Percentiles rank a stretch among this genome's conserved stretches.
phyloP scores from a whole-genome alignment of 2,329 filamentous ascomycete genomes.

The Drechslerella dactyloides region DNA sequence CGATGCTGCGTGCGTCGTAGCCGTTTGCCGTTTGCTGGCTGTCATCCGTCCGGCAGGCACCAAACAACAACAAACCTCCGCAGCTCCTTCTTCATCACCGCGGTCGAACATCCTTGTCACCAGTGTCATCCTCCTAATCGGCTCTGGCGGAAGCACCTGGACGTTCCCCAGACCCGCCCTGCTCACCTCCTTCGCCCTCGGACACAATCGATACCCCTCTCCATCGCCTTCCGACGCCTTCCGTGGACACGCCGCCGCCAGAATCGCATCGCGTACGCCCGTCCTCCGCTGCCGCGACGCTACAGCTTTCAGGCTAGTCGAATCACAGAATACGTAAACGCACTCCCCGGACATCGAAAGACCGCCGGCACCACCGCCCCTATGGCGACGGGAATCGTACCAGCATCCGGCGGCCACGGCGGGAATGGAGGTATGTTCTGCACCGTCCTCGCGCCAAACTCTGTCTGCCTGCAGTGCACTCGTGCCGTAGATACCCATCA shows the following conservation, averaged over 20 bases:
- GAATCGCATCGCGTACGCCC: constrained; percentile 19
- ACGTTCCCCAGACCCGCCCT: neutral
- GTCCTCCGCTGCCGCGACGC: neutral
- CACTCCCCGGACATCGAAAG: constrained; percentile 4
- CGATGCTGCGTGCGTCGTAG: constrained; percentile 16
- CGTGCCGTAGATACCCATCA: neutral
- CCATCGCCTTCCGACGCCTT: constrained; percentile 10
- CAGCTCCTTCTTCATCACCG: constrained; percentile 20
- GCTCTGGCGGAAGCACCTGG: constrained; percentile 16
- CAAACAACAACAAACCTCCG: constrained; percentile 17
- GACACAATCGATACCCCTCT: neutral
- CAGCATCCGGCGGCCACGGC: constrained; percentile 26
- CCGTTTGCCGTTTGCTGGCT: constrained; percentile 13
- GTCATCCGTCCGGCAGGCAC: constrained; percentile 3
- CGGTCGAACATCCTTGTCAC: constrained; percentile 21
- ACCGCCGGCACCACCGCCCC: neutral
- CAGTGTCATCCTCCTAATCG: constrained; percentile 5
- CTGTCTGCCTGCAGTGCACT: neutral
- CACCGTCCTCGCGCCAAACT: neutral
- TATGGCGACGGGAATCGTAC: constrained; percentile 44
- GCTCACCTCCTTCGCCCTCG: neutral
- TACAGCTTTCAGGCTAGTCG: neutral
- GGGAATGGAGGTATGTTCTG: constrained; percentile 32
- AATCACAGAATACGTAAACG: too few species aligned
- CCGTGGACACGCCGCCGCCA: constrained; percentile 10